A percentile compares a stretch with the other conserved stretches of the same genome.
phyloP scores from a whole-genome alignment of 1,284 basidiomycete genomes.

The Cryptococcus maquisensis region DNA sequence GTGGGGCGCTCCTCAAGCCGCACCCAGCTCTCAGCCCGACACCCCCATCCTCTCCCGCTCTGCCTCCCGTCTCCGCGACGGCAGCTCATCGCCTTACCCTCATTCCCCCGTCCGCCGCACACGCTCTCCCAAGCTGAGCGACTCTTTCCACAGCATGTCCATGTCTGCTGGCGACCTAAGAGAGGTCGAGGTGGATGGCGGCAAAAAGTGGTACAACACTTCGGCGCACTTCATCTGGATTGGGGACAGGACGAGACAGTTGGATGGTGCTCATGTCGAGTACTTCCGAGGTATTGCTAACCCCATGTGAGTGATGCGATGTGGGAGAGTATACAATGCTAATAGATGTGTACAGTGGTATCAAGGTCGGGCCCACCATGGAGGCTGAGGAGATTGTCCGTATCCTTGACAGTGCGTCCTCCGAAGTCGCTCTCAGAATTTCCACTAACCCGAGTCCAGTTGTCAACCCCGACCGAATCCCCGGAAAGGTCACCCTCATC shows the following conservation, averaged over 20 bases:
- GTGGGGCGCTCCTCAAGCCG: slow-evolving; percentile 11
- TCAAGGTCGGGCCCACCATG: slow-evolving; percentile 94
- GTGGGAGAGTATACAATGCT: not conserved
- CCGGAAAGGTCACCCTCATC: slow-evolving; percentile 83
- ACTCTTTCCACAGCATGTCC: slow-evolving; percentile 5
- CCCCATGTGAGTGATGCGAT: slow-evolving; percentile 59
- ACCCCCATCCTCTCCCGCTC: slow-evolving; percentile 30
- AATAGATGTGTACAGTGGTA: slow-evolving; percentile 53
- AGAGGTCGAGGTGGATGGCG: not conserved
- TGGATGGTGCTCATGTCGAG: slow-evolving; percentile 90
- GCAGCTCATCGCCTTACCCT: slow-evolving; percentile 8
- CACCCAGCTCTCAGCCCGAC: slow-evolving; percentile 5
- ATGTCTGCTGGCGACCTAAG: slow-evolving; percentile 7
- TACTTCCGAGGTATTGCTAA: slow-evolving; percentile 93
- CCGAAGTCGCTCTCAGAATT: not conserved
- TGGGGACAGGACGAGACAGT: slow-evolving; percentile 90
- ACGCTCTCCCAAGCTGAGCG: slow-evolving; percentile 9
- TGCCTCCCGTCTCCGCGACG: slow-evolving; percentile 16
- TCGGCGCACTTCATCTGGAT: slow-evolving; percentile 96
- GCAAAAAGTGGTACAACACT: slow-evolving; percentile 41
- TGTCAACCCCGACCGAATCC: slow-evolving; percentile 77
- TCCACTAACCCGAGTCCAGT: slow-evolving; percentile 52
- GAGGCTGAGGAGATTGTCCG: slow-evolving; percentile 70
- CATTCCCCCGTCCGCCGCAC: slow-evolving; percentile 26
- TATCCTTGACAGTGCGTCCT: slow-evolving; percentile 66